Evolutionary conservation across 1,284 basidiomycete species (phyloP), one percentile per base, ranked within the genome.

Genomic region (Veloporphyrellus conicus): DNA sequence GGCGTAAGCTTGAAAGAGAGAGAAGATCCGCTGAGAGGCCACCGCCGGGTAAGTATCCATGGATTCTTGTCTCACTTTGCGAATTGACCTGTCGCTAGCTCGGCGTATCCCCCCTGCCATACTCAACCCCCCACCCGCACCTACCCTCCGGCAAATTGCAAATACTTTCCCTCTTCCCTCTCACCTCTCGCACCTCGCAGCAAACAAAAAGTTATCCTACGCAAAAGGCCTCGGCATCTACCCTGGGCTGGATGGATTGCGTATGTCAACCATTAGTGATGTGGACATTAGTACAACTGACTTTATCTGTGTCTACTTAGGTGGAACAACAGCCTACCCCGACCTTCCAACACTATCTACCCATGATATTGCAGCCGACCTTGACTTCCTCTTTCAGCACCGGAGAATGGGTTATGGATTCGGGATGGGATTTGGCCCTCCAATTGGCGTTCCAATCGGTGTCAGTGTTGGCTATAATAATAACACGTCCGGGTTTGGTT

Each of bases 1-100:
- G 87, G 43, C 74, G 92, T 33, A 77, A 78, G 44, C 66, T 94
- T 23, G 91, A 94, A 62, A 75, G 91, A 48, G 91, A 93, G 49
- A 78, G 89, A 54, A 76, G 90, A 46, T 72, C 76, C 1, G 55
- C 82, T 3, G 90, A 93, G 57, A 74, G 82, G n/a, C 86, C 87
- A 15, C 78, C 78, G 29, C 84, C 85, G 45, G 69, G 87, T 87
- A 57, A 43, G 64, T 61, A 36, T 40, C 7, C n/a, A 15, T 14
- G 6, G 31, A 43, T 22, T 12, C 14, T 44, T 29, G 5, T 5
- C n/a, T 37, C 8, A 18, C 16, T 33, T 40, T 20, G 15, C 39
- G 16, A 28, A 29, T 41, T 45, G 18, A 62, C 42, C 10, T 12
- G 19, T 38, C 32, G 35, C 28, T 41, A 78, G 78, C 72, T 31